Evolutionary conservation across 352 stramenopile genomes (phyloP).

Genomic region (Halophytophthora polymorphica): DNA sequence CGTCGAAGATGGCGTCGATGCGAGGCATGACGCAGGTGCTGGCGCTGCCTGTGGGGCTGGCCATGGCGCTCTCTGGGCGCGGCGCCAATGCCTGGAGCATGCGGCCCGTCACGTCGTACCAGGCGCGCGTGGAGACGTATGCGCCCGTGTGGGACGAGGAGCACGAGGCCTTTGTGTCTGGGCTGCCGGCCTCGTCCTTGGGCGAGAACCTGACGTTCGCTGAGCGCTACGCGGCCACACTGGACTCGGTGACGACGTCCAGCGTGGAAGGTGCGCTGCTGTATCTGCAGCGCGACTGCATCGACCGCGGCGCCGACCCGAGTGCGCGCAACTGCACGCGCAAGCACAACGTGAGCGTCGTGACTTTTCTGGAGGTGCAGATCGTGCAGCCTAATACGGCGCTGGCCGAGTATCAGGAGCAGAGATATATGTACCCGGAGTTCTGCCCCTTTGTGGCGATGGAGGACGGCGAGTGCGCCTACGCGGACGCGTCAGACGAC

Average conservation of each 20-base stretch:
- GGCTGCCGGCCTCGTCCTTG: slow-evolving; percentile 8
- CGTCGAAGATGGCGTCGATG: too few relatives aligned
- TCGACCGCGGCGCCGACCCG: slow-evolving; percentile 44
- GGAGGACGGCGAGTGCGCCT: slow-evolving; percentile 48
- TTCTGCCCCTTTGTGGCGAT: slow-evolving; percentile 74
- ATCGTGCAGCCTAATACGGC: slow-evolving; percentile 55
- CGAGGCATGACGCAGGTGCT: slow-evolving; percentile 1
- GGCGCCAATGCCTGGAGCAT: slow-evolving; percentile 36
- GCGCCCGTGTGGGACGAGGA: slow-evolving; percentile 46
- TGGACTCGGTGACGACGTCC: slow-evolving; percentile 70
- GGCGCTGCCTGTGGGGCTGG: slow-evolving; percentile 3
- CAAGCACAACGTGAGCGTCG: slow-evolving; percentile 56
- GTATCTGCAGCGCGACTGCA: slow-evolving; percentile 71
- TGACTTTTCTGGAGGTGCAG: slow-evolving; percentile 64
- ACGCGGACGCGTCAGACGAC: slow-evolving; percentile 22
- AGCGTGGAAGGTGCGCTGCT: slow-evolving; percentile 66
- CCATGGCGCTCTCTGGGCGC: not conserved
- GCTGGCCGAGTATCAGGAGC: slow-evolving; percentile 57
- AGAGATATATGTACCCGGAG: slow-evolving; percentile 61
- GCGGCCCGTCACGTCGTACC: slow-evolving; percentile 42
- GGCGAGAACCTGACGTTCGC: slow-evolving; percentile 29
- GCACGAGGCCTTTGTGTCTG: slow-evolving; percentile 48
- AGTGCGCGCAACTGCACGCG: slow-evolving; percentile 30
- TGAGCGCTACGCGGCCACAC: slow-evolving; percentile 38
- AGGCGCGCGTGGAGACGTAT: slow-evolving; percentile 56